These are phyloP conservation scores for Cryptococcus depauperatus DNA, from an alignment of 1,284 basidiomycete species.

Conservation along the genomic window DNA sequence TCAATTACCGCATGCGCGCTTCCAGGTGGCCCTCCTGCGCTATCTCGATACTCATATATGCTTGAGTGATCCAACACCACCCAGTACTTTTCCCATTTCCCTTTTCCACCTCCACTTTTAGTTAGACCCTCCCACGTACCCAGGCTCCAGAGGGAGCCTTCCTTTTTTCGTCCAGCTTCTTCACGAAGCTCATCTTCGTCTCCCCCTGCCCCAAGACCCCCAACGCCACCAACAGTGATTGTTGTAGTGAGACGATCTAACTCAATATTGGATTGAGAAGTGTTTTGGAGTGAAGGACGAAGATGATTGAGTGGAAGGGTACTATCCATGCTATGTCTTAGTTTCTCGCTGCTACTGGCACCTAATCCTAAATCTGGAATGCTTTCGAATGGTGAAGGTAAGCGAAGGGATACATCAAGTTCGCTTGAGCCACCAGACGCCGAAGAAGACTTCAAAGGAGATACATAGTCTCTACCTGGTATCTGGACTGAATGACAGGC, in stretches of 20 bases:
- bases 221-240: slow-evolving; percentile 26
- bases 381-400: slow-evolving; percentile 5
- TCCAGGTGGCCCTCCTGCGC: slow-evolving; percentile 26
- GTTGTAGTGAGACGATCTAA: not conserved
- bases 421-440: not conserved
- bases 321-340: slow-evolving; percentile 8
- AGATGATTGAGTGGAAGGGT: not conserved
- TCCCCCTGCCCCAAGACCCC: slow-evolving; percentile 28
- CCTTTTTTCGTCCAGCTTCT: slow-evolving; percentile 41
- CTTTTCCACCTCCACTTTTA: slow-evolving; percentile 23
- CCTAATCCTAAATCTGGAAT: slow-evolving; percentile 8
- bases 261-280: not conserved
- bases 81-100: slow-evolving; percentile 45
- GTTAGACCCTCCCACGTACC: slow-evolving; percentile 43
- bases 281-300: not conserved
- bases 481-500: slow-evolving; percentile 21
- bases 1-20: slow-evolving; percentile 40
- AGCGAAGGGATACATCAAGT: not conserved
- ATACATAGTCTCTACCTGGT: slow-evolving; percentile 18
- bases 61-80: slow-evolving; percentile 43
- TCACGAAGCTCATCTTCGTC: slow-evolving; percentile 40
- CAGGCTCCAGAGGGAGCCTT: slow-evolving; percentile 44
- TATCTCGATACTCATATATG: slow-evolving; percentile 45
- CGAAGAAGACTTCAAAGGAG: slow-evolving; percentile 19
- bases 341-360: not conserved